Base-by-base conservation (phyloP, 371 early-diverging fungal genomes). In the Blyttiomyces sp. region DNA sequence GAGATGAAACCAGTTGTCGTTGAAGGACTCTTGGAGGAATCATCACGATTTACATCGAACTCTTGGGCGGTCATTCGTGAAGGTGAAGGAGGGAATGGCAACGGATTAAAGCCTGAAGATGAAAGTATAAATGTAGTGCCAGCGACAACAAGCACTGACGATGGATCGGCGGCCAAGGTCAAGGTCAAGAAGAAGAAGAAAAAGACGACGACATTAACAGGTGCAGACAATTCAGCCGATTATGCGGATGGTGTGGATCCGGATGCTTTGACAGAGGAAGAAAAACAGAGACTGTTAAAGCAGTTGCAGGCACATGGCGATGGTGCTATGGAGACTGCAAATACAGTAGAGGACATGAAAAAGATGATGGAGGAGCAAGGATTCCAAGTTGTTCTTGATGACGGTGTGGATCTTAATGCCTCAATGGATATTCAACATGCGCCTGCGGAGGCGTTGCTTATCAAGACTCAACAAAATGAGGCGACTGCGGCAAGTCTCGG, bases 331-430 rank as follows among this genome's bases (percentile, higher is more conserved):
- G 13, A 27, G 46, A 11, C n/a, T n/a, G n/a, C n/a, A n/a, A 27
- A 46, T 17, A 46, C 46, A 9, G 46, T 46, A 7, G 46, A 46
- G 46, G 46, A 46, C 23, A 27, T 46, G 23, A 7, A 21, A 21
- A 17, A 27, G 13, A 46, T 46, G 46, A 46, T 46, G 46, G 46
- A 46, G 46, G 46, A 46, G 23, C 46, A 46, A 27, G 46, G 46
- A 7, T 21, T 46, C 23, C 46, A 21, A 7, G 46, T 46, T 7
- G 23, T 7, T 17, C 13, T 46, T 17, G 46, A 46, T 21, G 46
- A 7, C 46, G 23, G 46, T 27, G 46, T 46, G 11, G 23, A 9
- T 7, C 46, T 46, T 23, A 27, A 46, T 7, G 46, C 17, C 7
- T 11, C 26, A 7, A 46, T 46, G 46, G 46, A 27, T 21, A 17